These are phyloP conservation scores for Diaporthe humulicola DNA, from an alignment of 2,329 filamentous ascomycete genomes.

Conservation along the genomic window DNA sequence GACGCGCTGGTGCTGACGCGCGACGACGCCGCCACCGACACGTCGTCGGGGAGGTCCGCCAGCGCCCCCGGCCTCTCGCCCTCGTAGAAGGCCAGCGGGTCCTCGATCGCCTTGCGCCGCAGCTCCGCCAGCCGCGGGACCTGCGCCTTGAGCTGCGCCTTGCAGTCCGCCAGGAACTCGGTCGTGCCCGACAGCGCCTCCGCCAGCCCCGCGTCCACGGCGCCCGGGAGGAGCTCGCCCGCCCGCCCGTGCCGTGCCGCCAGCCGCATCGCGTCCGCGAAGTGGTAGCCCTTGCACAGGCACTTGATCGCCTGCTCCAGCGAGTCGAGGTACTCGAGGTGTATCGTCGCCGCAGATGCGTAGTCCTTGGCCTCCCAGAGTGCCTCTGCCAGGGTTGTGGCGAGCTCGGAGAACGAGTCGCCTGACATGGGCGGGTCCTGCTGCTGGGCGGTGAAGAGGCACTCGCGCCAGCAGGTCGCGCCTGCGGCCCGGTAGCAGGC, in stretches of 20 bases:
- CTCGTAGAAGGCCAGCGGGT: conserved; percentile 91
- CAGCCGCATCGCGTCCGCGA: conserved; percentile 89
- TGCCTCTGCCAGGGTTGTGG: conserved; percentile 81
- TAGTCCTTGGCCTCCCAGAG: conserved; percentile 90
- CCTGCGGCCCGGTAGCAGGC: conserved; percentile 87
- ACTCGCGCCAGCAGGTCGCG: conserved; percentile 86
- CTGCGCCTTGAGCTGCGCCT: conserved; percentile 84
- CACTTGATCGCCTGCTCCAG: conserved; percentile 78
- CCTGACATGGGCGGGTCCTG: conserved; percentile 71
- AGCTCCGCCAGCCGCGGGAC: conserved; percentile 88
- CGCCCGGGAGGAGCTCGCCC: conserved; percentile 71
- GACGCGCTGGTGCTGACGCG: conserved; percentile 86
- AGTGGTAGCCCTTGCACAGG: conserved; percentile 89
- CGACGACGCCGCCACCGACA: conserved; percentile 87
- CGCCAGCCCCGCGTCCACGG: conserved; percentile 83
- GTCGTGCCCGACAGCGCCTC: conserved; percentile 87
- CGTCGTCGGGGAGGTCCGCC: conserved; percentile 81
- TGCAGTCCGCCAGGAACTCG: conserved; percentile 94
- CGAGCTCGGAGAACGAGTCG: conserved; percentile 75
- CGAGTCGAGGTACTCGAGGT: conserved; percentile 84
- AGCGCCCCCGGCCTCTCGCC: conserved; percentile 67
- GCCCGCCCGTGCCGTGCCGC: conserved; percentile 71
- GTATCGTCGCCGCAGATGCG: conserved; percentile 81
- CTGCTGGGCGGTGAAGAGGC: conserved; percentile 82
- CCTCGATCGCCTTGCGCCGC: conserved; percentile 81